Percentiles rank a stretch among this genome's conserved stretches.
phyloP scores from a whole-genome alignment of 2,329 filamentous ascomycete genomes.

The Hymenoscyphus repandus region DNA sequence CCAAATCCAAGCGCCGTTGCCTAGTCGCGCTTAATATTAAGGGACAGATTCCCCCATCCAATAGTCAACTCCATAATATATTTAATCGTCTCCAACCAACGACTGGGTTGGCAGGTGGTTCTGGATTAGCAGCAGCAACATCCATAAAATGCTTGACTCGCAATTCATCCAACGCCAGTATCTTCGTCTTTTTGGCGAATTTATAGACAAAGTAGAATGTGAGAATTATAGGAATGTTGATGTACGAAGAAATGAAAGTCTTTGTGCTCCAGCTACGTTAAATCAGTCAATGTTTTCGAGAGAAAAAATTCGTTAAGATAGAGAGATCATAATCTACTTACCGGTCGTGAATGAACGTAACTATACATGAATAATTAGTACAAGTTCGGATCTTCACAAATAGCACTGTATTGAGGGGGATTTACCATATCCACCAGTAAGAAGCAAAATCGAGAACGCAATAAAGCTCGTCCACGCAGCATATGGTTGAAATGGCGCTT shows the following conservation, averaged over 20 bases:
- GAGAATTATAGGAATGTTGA: conserved; percentile 58
- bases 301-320: too few species aligned
- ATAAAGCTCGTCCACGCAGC: conserved; percentile 48
- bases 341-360: conserved; percentile 36
- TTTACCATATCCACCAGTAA: conserved; percentile 54
- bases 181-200: conserved; percentile 44
- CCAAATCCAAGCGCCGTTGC: too few species aligned
- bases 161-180: conserved; percentile 34
- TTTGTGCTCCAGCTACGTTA: conserved; percentile 49
- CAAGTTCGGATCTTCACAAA: too few species aligned
- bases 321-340: too few species aligned
- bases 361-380: too few species aligned
- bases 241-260: conserved; percentile 57
- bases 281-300: too few species aligned
- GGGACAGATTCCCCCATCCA: too few species aligned
- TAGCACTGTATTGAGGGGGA: conserved; percentile 22
- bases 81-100: conserved; percentile 22
- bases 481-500: conserved; percentile 50
- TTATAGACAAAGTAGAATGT: conserved; percentile 47
- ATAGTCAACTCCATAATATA: conserved; percentile 22
- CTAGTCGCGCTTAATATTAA: too few species aligned
- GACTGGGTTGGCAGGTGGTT: conserved; percentile 13
- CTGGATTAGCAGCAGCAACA: conserved; percentile 28
- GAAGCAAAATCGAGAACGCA: conserved; percentile 45
- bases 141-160: conserved; percentile 36